Percentiles rank a stretch among this genome's conserved stretches.
These are phyloP conservation scores for Coccomyxa sp. DNA, from an alignment of 139 green algal genomes.

Conservation along the genomic window DNA sequence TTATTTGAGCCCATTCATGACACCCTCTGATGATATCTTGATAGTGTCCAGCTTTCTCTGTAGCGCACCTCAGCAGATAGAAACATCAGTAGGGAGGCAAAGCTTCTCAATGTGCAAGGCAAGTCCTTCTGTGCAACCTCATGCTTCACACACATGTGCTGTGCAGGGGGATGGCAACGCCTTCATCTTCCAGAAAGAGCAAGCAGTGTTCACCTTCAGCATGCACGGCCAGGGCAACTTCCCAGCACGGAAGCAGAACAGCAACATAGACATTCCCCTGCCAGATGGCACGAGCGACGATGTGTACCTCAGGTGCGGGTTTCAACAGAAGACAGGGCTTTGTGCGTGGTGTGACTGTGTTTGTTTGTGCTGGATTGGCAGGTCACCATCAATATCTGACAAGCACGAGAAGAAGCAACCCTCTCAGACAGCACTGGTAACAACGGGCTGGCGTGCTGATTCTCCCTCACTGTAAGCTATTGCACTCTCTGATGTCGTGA, in stretches of 20 bases:
- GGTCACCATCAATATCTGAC: not conserved
- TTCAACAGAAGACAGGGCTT: too few species aligned
- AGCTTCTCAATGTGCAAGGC: too few species aligned
- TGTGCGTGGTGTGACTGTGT: not conserved
- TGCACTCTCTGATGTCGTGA: too few species aligned
- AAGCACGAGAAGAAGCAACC: not conserved
- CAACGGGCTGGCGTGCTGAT: not conserved
- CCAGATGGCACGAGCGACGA: conserved; percentile 61
- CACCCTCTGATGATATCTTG: too few species aligned
- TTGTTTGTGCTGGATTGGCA: not conserved
- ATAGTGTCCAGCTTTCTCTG: too few species aligned
- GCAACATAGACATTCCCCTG: conserved; percentile 66
- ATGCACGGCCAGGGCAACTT: conserved; percentile 85
- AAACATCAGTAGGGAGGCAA: too few species aligned
- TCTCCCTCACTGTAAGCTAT: too few species aligned
- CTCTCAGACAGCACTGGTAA: not conserved
- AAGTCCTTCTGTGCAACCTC: too few species aligned
- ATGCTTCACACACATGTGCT: not conserved
- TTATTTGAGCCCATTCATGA: too few species aligned
- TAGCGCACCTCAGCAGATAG: too few species aligned
- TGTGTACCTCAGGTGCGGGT: conserved; percentile 40
- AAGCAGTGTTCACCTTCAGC: conserved; percentile 59
- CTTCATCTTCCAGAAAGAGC: conserved; percentile 31
- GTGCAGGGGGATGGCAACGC: conserved; percentile 66
- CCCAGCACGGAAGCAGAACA: conserved; percentile 71